Percentiles rank a stretch among this genome's conserved stretches.
Conservation (phyloP, 2,329 filamentous ascomycete species). For the Penicillium brevicompactum region DNA sequence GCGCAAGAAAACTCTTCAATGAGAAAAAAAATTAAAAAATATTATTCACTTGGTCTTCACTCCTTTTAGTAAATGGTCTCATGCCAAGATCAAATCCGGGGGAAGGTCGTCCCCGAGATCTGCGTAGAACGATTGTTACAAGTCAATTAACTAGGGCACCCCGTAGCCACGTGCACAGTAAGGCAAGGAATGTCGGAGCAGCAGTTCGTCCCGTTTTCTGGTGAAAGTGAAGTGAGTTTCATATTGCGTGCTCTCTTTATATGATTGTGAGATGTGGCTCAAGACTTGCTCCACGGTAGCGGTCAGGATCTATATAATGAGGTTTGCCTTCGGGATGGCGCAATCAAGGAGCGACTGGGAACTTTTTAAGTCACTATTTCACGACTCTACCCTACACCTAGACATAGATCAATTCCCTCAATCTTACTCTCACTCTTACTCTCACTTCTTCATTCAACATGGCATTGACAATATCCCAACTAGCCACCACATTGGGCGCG, state of each 20-base stretch:
- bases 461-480: neutral
- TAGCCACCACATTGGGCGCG: neutral
- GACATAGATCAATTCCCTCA: too few species aligned
- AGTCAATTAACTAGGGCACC: constrained; percentile 1
- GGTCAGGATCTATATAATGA: constrained; percentile 8
- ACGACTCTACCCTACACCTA: too few species aligned
- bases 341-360: neutral
- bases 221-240: neutral
- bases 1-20: neutral
- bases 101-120: neutral
- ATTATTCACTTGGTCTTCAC: neutral
- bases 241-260: constrained; percentile 24
- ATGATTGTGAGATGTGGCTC: constrained; percentile 26
- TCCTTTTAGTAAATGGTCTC: neutral
- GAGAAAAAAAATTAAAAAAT: neutral
- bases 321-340: neutral
- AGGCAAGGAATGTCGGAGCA: too few species aligned
- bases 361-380: neutral
- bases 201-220: neutral
- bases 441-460: neutral
- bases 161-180: neutral
- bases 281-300: constrained; percentile 15
- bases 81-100: constrained; percentile 2
- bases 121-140: neutral
- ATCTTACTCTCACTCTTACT: too few species aligned